Conservation (phyloP, 768 basidiomycete genomes). For the Leccinum arenicola region DNA sequence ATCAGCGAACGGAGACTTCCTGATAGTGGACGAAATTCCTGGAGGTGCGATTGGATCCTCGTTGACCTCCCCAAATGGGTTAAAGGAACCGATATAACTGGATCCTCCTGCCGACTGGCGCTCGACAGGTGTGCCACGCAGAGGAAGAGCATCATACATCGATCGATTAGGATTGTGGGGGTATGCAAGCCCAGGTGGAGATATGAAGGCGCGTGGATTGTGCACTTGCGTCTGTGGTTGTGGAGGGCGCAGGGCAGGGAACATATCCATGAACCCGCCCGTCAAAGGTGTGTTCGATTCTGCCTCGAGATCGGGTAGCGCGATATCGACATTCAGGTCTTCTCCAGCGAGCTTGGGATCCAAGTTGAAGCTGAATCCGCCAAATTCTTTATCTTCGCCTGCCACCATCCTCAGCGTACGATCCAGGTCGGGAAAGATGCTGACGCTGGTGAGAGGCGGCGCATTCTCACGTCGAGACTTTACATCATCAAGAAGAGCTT, state of each 20-base stretch:
- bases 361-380: constrained; percentile 83
- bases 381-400: constrained; percentile 55
- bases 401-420: constrained; percentile 74
- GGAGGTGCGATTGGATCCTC: constrained; percentile 43
- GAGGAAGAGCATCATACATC: constrained; percentile 52
- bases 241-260: constrained; percentile 55
- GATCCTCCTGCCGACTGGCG: constrained; percentile 45
- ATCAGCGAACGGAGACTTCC: constrained; percentile 51
- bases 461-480: constrained; percentile 67
- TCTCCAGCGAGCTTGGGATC: constrained; percentile 70
- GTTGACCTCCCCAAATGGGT: constrained; percentile 67
- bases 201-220: constrained; percentile 35
- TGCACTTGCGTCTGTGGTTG: constrained; percentile 19
- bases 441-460: constrained; percentile 40
- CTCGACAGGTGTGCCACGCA: constrained; percentile 42
- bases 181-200: constrained; percentile 55
- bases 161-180: constrained; percentile 47
- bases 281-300: constrained; percentile 54
- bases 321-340: constrained; percentile 37
- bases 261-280: constrained; percentile 67
- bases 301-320: constrained; percentile 47
- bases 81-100: constrained; percentile 72
- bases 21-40: constrained; percentile 31
- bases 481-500: constrained; percentile 81
- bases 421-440: constrained; percentile 88